These are phyloP conservation scores for Claviceps digitariae DNA, from an alignment of 2,329 filamentous ascomycete genomes.

Conservation along the genomic window DNA sequence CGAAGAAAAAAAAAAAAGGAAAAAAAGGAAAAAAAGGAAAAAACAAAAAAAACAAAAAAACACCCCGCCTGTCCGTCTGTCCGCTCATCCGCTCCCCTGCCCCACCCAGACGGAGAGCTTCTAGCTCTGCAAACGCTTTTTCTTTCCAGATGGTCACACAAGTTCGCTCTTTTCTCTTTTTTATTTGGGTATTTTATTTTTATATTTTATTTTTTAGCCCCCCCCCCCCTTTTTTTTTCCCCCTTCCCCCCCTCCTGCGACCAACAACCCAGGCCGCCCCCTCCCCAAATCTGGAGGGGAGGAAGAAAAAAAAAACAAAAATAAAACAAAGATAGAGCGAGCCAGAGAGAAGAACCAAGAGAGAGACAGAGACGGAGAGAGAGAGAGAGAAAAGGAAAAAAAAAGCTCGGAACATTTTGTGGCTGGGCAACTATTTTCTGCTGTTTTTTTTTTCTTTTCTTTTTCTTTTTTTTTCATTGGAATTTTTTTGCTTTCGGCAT, in stretches of 20 bases:
- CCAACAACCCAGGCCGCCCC: background rate
- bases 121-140: background rate
- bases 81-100: background rate
- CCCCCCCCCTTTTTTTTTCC: background rate
- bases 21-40: background rate
- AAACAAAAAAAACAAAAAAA: background rate
- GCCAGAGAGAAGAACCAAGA: background rate
- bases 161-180: background rate
- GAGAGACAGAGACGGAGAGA: too few species aligned
- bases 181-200: too few species aligned
- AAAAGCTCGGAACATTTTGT: background rate
- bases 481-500: background rate
- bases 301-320: background rate
- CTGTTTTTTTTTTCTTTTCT: background rate
- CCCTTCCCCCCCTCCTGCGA: background rate
- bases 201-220: background rate
- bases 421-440: background rate
- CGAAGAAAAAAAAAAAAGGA: too few species aligned
- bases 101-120: background rate
- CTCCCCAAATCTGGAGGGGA: background rate
- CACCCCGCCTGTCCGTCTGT: background rate
- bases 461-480: too few species aligned
- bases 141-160: conserved; percentile 1
- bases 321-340: background rate
- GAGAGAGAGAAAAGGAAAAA: too few species aligned